A percentile compares a stretch with the other conserved stretches of the same genome.
Evolutionary conservation across 257 asterid genomes (phyloP).

Genomic region (Penstemon davidsonii): DNA sequence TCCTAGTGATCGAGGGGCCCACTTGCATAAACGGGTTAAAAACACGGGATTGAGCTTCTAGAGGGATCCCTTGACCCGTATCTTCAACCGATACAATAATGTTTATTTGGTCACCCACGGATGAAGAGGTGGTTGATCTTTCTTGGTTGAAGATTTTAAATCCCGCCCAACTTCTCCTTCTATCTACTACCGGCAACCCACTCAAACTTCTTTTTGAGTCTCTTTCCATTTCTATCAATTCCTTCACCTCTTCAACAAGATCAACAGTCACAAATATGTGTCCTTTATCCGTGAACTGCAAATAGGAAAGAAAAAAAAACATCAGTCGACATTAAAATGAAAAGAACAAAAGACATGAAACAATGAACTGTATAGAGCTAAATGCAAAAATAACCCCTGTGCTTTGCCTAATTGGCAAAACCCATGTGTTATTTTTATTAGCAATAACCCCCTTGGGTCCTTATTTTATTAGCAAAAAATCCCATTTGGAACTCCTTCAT

Average conservation of each 20-base stretch:
- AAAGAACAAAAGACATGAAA: background rate
- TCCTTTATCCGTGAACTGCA: constrained; percentile 91
- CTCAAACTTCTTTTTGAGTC: constrained; percentile 61
- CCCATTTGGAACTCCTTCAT: too few relatives aligned
- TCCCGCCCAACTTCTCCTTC: constrained; percentile 69
- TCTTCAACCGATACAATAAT: constrained; percentile 91
- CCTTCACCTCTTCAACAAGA: constrained; percentile 71
- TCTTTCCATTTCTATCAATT: constrained; percentile 38
- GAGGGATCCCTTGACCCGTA: constrained; percentile 90
- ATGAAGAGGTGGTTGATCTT: constrained; percentile 34
- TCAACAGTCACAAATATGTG: constrained; percentile 84
- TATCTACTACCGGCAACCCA: constrained; percentile 73
- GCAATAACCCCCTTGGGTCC: too few relatives aligned
- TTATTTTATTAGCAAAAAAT: too few relatives aligned
- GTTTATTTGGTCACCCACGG: constrained; percentile 51
- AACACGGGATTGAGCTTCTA: constrained; percentile 71
- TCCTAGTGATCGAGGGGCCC: constrained; percentile 86
- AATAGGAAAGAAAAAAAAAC: constrained; percentile 11
- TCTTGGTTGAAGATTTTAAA: constrained; percentile 59
- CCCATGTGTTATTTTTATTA: too few relatives aligned
- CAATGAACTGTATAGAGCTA: too few relatives aligned
- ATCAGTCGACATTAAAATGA: constrained; percentile 14
- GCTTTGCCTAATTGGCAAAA: too few relatives aligned
- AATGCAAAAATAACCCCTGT: too few relatives aligned
- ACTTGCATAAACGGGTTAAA: constrained; percentile 96